These are phyloP conservation scores for Lasiosphaeria miniovina DNA, from an alignment of 495 filamentous ascomycete species.

Conservation along the genomic window DNA sequence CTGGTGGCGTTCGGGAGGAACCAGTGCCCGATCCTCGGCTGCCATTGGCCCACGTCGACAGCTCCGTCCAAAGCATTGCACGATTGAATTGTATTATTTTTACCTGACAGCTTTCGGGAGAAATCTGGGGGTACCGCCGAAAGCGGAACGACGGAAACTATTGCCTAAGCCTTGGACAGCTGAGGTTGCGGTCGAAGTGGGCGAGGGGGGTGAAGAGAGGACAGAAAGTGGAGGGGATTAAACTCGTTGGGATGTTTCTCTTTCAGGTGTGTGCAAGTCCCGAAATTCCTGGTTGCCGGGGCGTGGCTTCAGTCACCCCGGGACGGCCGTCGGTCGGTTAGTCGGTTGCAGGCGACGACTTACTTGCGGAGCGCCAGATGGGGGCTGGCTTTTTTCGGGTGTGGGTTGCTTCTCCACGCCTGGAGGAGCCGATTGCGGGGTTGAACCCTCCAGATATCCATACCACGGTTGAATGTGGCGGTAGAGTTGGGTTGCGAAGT, in stretches of 20 bases:
- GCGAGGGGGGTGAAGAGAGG: no score
- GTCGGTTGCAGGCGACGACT: neutral
- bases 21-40: neutral
- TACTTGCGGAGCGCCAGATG: neutral
- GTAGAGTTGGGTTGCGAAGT: neutral
- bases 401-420: neutral
- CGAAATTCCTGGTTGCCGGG: no score
- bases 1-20: neutral
- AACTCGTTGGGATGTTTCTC: no score
- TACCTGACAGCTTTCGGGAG: neutral
- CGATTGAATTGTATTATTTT: conserved; percentile 7
- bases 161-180: no score
- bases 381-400: neutral
- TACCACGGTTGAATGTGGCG: neutral
- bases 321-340: neutral
- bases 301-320: neutral
- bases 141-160: no score
- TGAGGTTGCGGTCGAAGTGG: no score
- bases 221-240: no score
- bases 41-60: neutral
- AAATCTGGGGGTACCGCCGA: neutral
- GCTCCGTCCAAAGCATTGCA: neutral
- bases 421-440: conserved; percentile 2
- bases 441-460: neutral
- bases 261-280: no score